phyloP scores from a whole-genome alignment of 768 basidiomycete genomes.

The Xerocomellus dryophilus region DNA sequence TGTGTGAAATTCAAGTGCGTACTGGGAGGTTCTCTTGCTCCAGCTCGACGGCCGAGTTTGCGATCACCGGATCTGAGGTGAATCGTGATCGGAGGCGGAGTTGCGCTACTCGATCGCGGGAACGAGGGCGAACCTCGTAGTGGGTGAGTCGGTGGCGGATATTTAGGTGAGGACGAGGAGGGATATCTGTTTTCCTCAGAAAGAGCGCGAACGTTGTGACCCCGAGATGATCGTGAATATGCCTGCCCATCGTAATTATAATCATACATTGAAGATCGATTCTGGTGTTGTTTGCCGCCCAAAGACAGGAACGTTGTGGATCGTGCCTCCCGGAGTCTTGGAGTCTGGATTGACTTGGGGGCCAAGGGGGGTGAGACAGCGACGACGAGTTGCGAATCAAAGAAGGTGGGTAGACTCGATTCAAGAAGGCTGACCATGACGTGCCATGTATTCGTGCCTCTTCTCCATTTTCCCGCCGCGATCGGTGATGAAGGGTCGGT shows the following conservation, averaged over 20 bases:
- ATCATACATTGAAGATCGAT: background rate
- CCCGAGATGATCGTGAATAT: background rate
- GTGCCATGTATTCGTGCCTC: constrained; percentile 31
- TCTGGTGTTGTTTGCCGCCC: background rate
- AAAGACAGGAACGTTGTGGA: background rate
- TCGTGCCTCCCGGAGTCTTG: background rate
- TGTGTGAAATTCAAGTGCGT: background rate
- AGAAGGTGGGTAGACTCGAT: constrained; percentile 18
- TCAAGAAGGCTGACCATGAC: constrained; percentile 40
- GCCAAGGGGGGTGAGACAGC: background rate
- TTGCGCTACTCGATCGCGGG: background rate
- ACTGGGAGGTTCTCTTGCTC: constrained; percentile 2
- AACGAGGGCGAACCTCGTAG: background rate
- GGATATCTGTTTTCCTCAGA: background rate
- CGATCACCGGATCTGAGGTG: constrained; percentile 6
- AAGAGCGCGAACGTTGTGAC: background rate
- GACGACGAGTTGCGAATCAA: constrained; percentile 15
- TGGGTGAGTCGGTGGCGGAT: constrained; percentile 5
- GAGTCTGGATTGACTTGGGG: background rate
- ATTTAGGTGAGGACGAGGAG: background rate
- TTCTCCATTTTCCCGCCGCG: constrained; percentile 7
- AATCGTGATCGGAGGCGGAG: constrained; percentile 3
- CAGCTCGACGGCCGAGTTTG: constrained; percentile 9
- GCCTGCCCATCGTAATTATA: background rate
- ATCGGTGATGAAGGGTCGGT: background rate